Conservation (phyloP, 768 basidiomycete genomes). For the Trametes cubensis region DNA sequence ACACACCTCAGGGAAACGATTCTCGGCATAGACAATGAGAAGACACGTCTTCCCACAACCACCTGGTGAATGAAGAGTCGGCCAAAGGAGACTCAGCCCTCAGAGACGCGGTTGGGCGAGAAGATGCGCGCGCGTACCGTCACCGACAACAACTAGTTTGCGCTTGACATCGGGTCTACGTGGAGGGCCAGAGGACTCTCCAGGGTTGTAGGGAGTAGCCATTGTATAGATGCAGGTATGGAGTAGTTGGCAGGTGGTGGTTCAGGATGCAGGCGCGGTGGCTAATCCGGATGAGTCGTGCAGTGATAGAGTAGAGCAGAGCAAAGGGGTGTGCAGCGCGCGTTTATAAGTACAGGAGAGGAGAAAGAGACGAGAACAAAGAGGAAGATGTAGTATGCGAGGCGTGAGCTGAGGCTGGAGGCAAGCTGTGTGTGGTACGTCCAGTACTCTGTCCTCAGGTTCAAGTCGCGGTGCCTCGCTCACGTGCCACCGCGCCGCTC, state of each 20-base stretch:
- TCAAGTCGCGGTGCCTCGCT: conserved; percentile 13
- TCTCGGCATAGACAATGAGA: conserved; percentile 95
- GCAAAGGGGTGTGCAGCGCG: not conserved
- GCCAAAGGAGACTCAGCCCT: conserved; percentile 1
- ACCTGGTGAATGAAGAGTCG: conserved; percentile 43
- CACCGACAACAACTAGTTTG: conserved; percentile 87
- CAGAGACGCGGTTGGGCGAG: conserved; percentile 13
- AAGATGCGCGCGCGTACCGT: conserved; percentile 57
- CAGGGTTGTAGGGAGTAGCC: conserved; percentile 23
- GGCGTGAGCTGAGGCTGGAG: not conserved
- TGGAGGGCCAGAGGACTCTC: conserved; percentile 23
- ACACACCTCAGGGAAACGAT: conserved; percentile 91
- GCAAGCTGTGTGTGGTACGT: not conserved
- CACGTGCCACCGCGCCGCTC: conserved; percentile 13
- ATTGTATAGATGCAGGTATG: conserved; percentile 1
- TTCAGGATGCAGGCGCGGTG: not conserved
- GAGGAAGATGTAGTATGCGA: not conserved
- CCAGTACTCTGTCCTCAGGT: not conserved
- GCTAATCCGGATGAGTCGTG: not conserved
- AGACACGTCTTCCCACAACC: conserved; percentile 94
- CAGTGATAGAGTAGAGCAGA: not conserved
- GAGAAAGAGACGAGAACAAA: not conserved
- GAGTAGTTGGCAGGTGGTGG: not conserved
- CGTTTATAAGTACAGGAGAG: not conserved
- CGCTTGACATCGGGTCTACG: conserved; percentile 80